phyloP scores from a whole-genome alignment of 2,329 filamentous ascomycete genomes.

The Emericellopsis atlantica region DNA sequence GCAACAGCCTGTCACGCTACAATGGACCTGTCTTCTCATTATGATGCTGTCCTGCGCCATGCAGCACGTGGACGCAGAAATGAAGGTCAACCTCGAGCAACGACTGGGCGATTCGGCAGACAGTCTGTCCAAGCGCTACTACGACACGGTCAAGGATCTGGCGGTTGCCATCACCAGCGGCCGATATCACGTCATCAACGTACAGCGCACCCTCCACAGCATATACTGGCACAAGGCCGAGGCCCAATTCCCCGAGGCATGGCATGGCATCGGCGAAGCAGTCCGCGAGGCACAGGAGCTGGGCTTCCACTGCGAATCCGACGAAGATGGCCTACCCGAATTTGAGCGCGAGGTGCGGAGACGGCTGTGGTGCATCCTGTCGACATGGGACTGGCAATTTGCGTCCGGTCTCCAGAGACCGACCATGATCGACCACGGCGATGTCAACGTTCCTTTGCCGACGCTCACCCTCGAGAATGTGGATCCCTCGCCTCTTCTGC shows the following conservation, averaged over 20 bases:
- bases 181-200: constrained; percentile 13
- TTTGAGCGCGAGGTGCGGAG: constrained; percentile 18
- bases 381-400: constrained; percentile 21
- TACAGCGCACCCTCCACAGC: constrained; percentile 15
- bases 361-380: constrained; percentile 17
- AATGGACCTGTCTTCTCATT: constrained; percentile 15
- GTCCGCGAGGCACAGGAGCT: constrained; percentile 16
- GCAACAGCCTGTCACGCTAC: constrained; percentile 10
- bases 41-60: constrained; percentile 15
- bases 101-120: constrained; percentile 9
- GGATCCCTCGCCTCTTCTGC: constrained; percentile 16
- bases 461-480: constrained; percentile 17
- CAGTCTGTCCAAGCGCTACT: constrained; percentile 11
- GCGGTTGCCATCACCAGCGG: constrained; percentile 12
- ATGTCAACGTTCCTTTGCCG: constrained; percentile 18
- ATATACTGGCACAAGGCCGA: constrained; percentile 20
- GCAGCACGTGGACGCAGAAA: constrained; percentile 12
- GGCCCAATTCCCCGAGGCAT: constrained; percentile 15
- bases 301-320: constrained; percentile 11
- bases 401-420: constrained; percentile 19
- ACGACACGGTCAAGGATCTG: constrained; percentile 12
- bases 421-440: constrained; percentile 19
- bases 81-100: constrained; percentile 8
- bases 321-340: constrained; percentile 8
- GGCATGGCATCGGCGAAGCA: constrained; percentile 17